phyloP scores from a whole-genome alignment of 805 yeast species.

The Wickerhamiella siamensis region DNA sequence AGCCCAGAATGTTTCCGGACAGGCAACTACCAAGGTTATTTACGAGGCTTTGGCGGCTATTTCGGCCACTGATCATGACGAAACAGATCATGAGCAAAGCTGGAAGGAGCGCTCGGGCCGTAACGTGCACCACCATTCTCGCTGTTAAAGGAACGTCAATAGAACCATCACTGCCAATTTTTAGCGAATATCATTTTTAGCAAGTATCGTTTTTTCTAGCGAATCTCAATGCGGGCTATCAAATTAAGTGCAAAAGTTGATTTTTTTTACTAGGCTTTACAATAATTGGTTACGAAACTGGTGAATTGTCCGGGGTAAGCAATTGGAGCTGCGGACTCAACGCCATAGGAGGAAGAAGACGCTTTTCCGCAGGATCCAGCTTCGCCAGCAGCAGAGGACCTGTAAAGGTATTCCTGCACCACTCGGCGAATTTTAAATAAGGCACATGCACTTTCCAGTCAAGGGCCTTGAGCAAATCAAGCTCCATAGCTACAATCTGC shows the following conservation, averaged over 20 bases:
- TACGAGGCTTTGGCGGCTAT: conserved; percentile 12
- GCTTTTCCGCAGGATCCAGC: no score
- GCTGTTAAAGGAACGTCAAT: conserved; percentile 10
- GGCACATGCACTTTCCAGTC: conserved; percentile 46
- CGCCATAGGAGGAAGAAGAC: no score
- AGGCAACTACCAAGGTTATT: conserved; percentile 2
- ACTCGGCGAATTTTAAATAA: conserved; percentile 15
- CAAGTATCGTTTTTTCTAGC: no score
- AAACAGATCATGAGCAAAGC: conserved; percentile 19
- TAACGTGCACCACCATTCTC: conserved; percentile 6
- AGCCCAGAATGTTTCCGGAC: conserved; percentile 21
- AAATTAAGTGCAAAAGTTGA: no score
- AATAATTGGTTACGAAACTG: neutral
- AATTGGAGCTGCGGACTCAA: neutral
- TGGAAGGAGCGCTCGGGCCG: conserved; percentile 12
- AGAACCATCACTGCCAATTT: no score
- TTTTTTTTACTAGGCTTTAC: no score
- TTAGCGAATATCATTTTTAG: no score
- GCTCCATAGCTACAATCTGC: conserved; percentile 41
- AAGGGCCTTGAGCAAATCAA: conserved; percentile 36
- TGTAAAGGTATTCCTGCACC: conserved; percentile 3
- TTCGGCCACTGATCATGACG: conserved; percentile 17
- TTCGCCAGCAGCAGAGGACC: neutral
- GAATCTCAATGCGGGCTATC: no score
- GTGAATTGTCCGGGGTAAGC: neutral